Conservation (phyloP, 192 early-diverging fungal genomes). For the Pilaira anomala region DNA sequence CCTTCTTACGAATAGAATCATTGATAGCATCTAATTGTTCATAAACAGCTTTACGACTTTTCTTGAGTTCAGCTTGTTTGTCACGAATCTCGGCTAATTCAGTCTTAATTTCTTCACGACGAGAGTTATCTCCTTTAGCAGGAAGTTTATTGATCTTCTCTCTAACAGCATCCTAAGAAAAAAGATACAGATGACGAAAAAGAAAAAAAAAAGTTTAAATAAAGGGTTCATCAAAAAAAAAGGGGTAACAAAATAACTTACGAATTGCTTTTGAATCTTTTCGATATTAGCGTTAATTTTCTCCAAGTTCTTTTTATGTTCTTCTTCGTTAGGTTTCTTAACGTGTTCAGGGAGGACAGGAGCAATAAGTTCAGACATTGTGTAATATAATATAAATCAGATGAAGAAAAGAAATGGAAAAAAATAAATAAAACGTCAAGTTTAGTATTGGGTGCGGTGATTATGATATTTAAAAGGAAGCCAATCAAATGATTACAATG, state of each 20-base stretch:
- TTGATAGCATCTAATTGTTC: slow-evolving; percentile 70
- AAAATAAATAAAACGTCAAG: neutral
- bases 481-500: neutral
- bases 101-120: slow-evolving; percentile 57
- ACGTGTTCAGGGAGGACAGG: slow-evolving; percentile 20
- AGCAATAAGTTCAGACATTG: neutral
- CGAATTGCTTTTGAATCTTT: slow-evolving; percentile 30
- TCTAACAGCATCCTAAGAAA: slow-evolving; percentile 49
- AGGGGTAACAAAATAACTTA: slow-evolving; percentile 10
- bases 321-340: slow-evolving; percentile 34
- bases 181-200: neutral
- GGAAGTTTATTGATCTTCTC: slow-evolving; percentile 55
- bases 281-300: slow-evolving; percentile 20
- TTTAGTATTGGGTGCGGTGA: neutral
- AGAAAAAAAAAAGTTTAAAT: no score
- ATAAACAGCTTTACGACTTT: slow-evolving; percentile 65
- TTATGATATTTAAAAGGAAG: neutral
- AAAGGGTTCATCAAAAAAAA: neutral
- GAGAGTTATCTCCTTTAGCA: slow-evolving; percentile 51
- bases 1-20: slow-evolving; percentile 79
- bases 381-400: neutral
- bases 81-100: slow-evolving; percentile 65
- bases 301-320: slow-evolving; percentile 23
- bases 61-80: slow-evolving; percentile 68
- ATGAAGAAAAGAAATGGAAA: neutral